Evolutionary conservation across 192 early-diverging fungal species (phyloP), one percentile per base, ranked within the genome.

Genomic region (Geranomyces variabilis): DNA sequence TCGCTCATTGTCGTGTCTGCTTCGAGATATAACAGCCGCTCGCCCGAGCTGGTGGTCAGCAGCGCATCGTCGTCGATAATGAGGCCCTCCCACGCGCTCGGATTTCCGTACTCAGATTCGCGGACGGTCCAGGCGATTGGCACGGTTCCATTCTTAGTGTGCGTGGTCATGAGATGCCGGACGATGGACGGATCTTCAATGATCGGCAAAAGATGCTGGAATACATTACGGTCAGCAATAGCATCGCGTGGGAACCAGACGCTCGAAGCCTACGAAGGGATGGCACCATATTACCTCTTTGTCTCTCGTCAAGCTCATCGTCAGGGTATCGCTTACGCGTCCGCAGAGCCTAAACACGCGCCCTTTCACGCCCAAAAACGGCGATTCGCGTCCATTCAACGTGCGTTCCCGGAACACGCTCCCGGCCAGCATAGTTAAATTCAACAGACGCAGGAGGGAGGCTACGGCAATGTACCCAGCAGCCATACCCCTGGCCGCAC

Each of bases 1-100:
- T 70, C 69, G 36, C 69, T 70, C 22, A 63, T 70, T 44, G 69
- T 70, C 17, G 57, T 57, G 43, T 70, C 69, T 15, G 69, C 69
- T 56, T 70, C 69, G 22, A 70, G 21, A 46, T 70, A 70, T 17
- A 70, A 26, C 29, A 70, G 36, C 24, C 69, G 53, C 44, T 70
- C 45, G 19, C 69, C 69, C 6, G 29, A 21, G 33, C 61, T 70
- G 19, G 69, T 70, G 15, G 24, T 59, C 9, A 70, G 33, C 26
- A 70, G 43, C 1, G 69, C 53, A 15, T 57, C 57, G 13, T 70
- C 69, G 28, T 70, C 69, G 15, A 70, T 46, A 8, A 45, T 9
- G n/a, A 70, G 44, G 8, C 69, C 69, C 28, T 53, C 45, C 53
- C 57, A 70, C 4, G 69, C 69, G 13, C 6, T 8, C 61, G 69